Base-by-base conservation (phyloP, 495 filamentous ascomycete genomes). In the Penicillium bovifimosum region DNA sequence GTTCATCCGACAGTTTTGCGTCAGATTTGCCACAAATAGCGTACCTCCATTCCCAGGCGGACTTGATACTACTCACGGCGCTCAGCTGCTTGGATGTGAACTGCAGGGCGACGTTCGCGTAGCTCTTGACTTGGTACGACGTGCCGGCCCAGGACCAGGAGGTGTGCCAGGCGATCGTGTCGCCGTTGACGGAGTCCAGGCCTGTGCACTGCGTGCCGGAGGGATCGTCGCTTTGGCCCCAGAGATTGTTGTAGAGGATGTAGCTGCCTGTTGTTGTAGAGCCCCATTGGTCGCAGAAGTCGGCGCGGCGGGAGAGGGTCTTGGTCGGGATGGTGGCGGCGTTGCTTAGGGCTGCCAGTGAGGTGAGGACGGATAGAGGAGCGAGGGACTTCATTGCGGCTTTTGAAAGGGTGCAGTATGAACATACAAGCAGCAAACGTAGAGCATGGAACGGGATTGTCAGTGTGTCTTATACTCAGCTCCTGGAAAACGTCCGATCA, bases 181-280 rank as follows among this genome's bases (percentile, higher is more conserved):
- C 66, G 40, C 73, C 71, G 48, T 59, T 73, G 33, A 72, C 55
- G 9, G 72, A 73, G 59, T 78, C 73, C 24, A 84, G 62, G 1
- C 69, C 72, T 9, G 79, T 78, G 72, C 83, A 86, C 65, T 85
- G 81, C 11, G 57, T 72, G 29, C 82, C 83, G 24, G 70, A 66
- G 29, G 65, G 69, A 36, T 76, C 68, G 34, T 54, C 55, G 42
- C 52, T 52, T 43, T 61, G 35, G 26, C 79, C 80, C 78, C 79
- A 82, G 39, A 80, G 67, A 60, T 83, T 73, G 63, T 80, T 77
- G 62, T 76, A 76, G 42, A 84, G 48, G 46, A 71, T 82, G 59
- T 75, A 83, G 41, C 62, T 67, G 34, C 76, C 77, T 1, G 70
- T 69, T 5, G 58, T 64, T 36, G 60, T 55, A 8, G 71, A 66